Evolutionary conservation across 2,329 filamentous ascomycete species (phyloP), one percentile per base, ranked within the genome.

Genomic region (Ceratocystiopsis minuta): DNA sequence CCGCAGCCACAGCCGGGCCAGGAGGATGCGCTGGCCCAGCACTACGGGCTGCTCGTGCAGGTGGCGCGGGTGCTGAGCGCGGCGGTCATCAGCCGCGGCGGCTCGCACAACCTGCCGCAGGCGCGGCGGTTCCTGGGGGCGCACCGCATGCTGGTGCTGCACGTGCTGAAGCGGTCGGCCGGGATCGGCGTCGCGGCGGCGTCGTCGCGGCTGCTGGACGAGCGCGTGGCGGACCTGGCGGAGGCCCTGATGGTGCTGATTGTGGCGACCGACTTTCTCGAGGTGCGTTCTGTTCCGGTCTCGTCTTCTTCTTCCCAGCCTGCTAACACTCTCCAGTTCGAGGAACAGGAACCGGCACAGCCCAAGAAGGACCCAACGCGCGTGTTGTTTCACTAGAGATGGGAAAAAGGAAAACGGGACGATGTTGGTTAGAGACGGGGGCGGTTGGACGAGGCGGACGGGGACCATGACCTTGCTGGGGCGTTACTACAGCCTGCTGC

Each of bases 161-260:
- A 86, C 37, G 78, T 93, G 16, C 82, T 98, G 53, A 98, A 98
- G 64, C 71, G 86, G 50, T 83, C 82, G 51, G 83, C 83, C 0
- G 82, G 82, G 38, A 81, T 93, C 34, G 24, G 24, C 24, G 24
- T 28, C 5, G 60, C 56, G 6, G 58, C 58, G 2, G 32, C 40
- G 12, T 24, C 36, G 42, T 45, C 46, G 33, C 54, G 53, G 34
- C 51, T 48, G 7, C 63, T 75, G 33, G 75, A 75, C 41, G 66
- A 76, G 43, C 72, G 74, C 48, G 64, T 93, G 34, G 70, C 74
- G 38, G 84, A 88, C 51, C 60, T 96, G 50, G 83, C 87, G 6
- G 85, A 93, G 57, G 78, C 83, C 38, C 83, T 90, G 54, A 79
- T 88, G 60, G 67, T 90, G 42, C 66, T 96, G 48, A 82, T 95